phyloP scores from a whole-genome alignment of 108 stramenopile genomes.

The Cyclostephanos invisitatus region DNA sequence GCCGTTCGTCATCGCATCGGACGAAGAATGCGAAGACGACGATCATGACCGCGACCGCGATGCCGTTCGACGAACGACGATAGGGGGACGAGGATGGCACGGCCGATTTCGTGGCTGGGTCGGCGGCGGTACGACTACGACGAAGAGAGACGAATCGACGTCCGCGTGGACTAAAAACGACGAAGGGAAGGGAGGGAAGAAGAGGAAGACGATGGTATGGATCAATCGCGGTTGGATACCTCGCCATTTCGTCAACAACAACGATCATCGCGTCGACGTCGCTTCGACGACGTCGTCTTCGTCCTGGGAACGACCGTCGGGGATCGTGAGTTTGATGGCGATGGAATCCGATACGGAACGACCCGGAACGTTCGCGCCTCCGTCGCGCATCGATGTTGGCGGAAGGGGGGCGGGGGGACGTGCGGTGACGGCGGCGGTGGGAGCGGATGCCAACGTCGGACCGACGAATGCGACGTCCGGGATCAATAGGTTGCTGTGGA shows the following conservation, averaged over 20 bases:
- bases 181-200: not conserved
- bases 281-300: slow-evolving; percentile 10
- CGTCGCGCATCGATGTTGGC: slow-evolving; percentile 32
- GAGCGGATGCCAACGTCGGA: not conserved
- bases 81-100: slow-evolving; percentile 3
- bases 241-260: slow-evolving; percentile 46
- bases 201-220: slow-evolving; percentile 48
- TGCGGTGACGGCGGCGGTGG: too few relatives aligned
- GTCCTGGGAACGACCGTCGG: slow-evolving; percentile 50
- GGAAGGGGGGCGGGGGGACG: too few relatives aligned
- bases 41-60: not conserved
- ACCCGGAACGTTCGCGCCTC: slow-evolving; percentile 37
- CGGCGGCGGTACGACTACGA: not conserved
- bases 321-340: slow-evolving; percentile 38
- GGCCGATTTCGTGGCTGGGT: slow-evolving; percentile 3
- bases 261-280: not conserved
- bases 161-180: not conserved
- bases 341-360: slow-evolving; percentile 61
- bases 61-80: not conserved
- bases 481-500: slow-evolving; percentile 64
- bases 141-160: too few relatives aligned
- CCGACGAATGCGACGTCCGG: not conserved
- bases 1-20: slow-evolving; percentile 57
- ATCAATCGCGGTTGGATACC: slow-evolving; percentile 92
- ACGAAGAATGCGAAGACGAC: not conserved